Conservation (phyloP, 2,329 filamentous ascomycete species). For the Fusarium armeniacum region DNA sequence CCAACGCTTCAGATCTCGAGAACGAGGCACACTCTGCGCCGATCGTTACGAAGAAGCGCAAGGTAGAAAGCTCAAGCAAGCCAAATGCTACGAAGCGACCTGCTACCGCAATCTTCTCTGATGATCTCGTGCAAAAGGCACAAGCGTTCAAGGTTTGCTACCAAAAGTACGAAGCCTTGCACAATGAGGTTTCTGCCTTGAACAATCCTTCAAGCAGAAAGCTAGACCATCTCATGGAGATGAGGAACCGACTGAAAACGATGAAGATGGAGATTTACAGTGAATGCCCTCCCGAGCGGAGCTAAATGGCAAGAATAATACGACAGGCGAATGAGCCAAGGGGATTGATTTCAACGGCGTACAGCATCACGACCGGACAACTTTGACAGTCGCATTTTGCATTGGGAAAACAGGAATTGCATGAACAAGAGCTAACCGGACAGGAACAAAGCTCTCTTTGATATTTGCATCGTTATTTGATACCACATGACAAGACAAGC, state of each 20-base stretch:
- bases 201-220: slow-evolving; percentile 66
- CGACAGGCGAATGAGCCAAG: slow-evolving; percentile 26
- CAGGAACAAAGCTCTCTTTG: slow-evolving; percentile 44
- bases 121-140: slow-evolving; percentile 67
- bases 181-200: slow-evolving; percentile 66
- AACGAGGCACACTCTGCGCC: slow-evolving; percentile 53
- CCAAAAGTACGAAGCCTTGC: slow-evolving; percentile 68
- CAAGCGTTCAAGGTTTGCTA: slow-evolving; percentile 69
- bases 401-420: slow-evolving; percentile 47
- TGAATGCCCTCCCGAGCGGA: slow-evolving; percentile 56
- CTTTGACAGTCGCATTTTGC: slow-evolving; percentile 47
- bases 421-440: slow-evolving; percentile 45
- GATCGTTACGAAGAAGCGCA: slow-evolving; percentile 61
- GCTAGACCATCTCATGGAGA: slow-evolving; percentile 65
- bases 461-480: slow-evolving; percentile 48
- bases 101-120: slow-evolving; percentile 48
- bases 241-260: slow-evolving; percentile 67
- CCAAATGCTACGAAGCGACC: slow-evolving; percentile 50
- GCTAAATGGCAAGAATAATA: slow-evolving; percentile 42
- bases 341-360: slow-evolving; percentile 38
- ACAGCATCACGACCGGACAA: slow-evolving; percentile 48
- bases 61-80: slow-evolving; percentile 52
- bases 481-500: slow-evolving; percentile 46
- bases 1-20: slow-evolving; percentile 74
- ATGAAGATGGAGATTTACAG: slow-evolving; percentile 73